phyloP scores from a whole-genome alignment of 2,329 filamentous ascomycete species.

The Fusarium buxicola region DNA sequence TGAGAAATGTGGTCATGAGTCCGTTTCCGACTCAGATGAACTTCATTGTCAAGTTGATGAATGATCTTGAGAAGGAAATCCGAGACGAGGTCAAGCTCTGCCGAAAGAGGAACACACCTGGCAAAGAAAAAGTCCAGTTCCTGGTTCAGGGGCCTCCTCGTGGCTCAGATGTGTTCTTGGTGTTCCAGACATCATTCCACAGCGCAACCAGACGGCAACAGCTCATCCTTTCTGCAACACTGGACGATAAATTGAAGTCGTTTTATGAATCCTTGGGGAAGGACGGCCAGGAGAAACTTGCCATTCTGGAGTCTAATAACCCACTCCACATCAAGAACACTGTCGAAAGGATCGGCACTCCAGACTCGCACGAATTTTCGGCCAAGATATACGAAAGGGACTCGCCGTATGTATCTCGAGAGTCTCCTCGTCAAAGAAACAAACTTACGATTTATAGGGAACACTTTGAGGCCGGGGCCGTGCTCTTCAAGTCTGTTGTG shows the following conservation, averaged over 20 bases:
- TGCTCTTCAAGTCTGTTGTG: constrained; percentile 41
- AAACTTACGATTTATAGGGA: constrained; percentile 2
- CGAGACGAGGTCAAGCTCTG: constrained; percentile 46
- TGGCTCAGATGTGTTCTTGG: constrained; percentile 51
- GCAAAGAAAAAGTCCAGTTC: constrained; percentile 52
- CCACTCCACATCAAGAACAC: constrained; percentile 4
- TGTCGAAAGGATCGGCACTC: not conserved
- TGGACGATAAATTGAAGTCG: not conserved
- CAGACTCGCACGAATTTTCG: not conserved
- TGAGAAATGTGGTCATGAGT: constrained; percentile 62
- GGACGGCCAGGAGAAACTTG: constrained; percentile 14
- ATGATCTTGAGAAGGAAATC: constrained; percentile 48
- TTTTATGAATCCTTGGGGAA: constrained; percentile 6
- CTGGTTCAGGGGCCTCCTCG: constrained; percentile 51
- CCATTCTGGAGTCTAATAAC: constrained; percentile 29
- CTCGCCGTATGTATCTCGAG: constrained; percentile 1
- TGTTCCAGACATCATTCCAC: constrained; percentile 56
- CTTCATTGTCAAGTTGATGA: constrained; percentile 54
- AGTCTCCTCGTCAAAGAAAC: rapidly evolving
- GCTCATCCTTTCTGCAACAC: constrained; percentile 45
- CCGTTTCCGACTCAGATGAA: constrained; percentile 55
- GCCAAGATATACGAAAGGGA: constrained; percentile 20
- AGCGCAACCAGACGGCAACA: constrained; percentile 50
- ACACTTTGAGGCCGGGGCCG: constrained; percentile 38
- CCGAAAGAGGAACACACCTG: constrained; percentile 51